Conservation (phyloP, 768 basidiomycete genomes). For the Mycena albidolilacea region DNA sequence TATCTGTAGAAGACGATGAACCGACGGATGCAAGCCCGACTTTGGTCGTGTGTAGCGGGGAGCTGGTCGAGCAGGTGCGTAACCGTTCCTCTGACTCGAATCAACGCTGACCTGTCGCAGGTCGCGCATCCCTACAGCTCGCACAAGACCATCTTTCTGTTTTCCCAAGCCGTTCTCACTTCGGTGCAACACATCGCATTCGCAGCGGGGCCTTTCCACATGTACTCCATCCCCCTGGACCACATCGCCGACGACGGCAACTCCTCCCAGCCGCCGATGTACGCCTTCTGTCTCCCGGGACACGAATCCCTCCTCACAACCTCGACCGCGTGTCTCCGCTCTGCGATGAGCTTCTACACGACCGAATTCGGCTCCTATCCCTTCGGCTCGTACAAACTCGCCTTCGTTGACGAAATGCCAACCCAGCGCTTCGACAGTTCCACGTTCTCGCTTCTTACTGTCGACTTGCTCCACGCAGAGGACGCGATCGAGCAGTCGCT, state of each 20-base stretch:
- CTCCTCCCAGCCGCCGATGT: conserved; percentile 81
- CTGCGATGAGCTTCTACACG: conserved; percentile 93
- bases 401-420: conserved; percentile 93
- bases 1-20: conserved; percentile 66
- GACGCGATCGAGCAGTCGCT: conserved; percentile 94
- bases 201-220: conserved; percentile 94
- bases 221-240: conserved; percentile 78
- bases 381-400: conserved; percentile 93
- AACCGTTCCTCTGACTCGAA: conserved; percentile 13
- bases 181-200: conserved; percentile 98
- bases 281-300: conserved; percentile 95
- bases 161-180: conserved; percentile 87
- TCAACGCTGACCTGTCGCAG: conserved; percentile 54
- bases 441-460: conserved; percentile 83
- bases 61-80: conserved; percentile 92
- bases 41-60: conserved; percentile 93
- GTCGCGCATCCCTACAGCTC: conserved; percentile 95
- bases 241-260: conserved; percentile 72
- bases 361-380: conserved; percentile 97
- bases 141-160: conserved; percentile 95
- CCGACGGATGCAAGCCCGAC: conserved; percentile 78
- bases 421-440: conserved; percentile 88
- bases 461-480: conserved; percentile 89
- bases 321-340: conserved; percentile 83
- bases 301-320: conserved; percentile 79